These are phyloP conservation scores for Orbilia brochopaga DNA, from an alignment of 2,329 filamentous ascomycete genomes.

Conservation along the genomic window DNA sequence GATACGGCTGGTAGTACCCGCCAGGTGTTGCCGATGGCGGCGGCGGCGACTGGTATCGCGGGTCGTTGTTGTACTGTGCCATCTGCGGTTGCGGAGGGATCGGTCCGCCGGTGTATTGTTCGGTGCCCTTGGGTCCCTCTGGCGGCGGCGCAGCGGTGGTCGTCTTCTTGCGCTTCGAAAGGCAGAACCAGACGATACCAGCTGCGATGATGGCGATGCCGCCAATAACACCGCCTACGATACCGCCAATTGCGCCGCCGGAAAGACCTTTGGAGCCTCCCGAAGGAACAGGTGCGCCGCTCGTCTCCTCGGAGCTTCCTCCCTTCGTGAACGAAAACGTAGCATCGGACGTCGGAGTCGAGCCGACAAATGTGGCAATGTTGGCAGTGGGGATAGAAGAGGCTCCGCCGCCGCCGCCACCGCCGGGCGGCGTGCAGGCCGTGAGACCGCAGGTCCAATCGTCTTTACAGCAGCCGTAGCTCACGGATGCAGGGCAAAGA, in stretches of 20 bases:
- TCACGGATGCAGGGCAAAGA: slow-evolving; percentile 31
- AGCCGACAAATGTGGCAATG: slow-evolving; percentile 1
- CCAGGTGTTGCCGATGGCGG: slow-evolving; percentile 17
- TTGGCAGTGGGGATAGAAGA: neutral
- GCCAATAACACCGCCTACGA: slow-evolving; percentile 44
- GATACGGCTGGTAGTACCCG: slow-evolving; percentile 39
- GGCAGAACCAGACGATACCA: slow-evolving; percentile 41
- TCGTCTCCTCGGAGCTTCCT: slow-evolving; percentile 10
- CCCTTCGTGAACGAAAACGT: slow-evolving; percentile 43
- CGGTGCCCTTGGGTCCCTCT: slow-evolving; percentile 23
- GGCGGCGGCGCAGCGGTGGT: neutral
- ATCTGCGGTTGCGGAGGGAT: slow-evolving; percentile 49
- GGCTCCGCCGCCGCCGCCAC: neutral
- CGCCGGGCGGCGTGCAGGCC: slow-evolving; percentile 26
- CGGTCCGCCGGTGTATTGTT: slow-evolving; percentile 43
- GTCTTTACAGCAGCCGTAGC: slow-evolving; percentile 36
- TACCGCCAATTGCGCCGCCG: slow-evolving; percentile 41
- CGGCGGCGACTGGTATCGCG: slow-evolving; percentile 27
- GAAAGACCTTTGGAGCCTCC: slow-evolving; percentile 27
- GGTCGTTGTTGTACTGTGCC: slow-evolving; percentile 25
- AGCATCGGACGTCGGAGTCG: slow-evolving; percentile 1
- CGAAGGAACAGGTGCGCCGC: neutral
- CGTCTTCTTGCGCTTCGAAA: slow-evolving; percentile 29
- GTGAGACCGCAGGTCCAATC: slow-evolving; percentile 29
- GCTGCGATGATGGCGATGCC: slow-evolving; percentile 38